phyloP scores from a whole-genome alignment of 1,284 basidiomycete genomes.

The Microbotryum lychnidis-dioicae region DNA sequence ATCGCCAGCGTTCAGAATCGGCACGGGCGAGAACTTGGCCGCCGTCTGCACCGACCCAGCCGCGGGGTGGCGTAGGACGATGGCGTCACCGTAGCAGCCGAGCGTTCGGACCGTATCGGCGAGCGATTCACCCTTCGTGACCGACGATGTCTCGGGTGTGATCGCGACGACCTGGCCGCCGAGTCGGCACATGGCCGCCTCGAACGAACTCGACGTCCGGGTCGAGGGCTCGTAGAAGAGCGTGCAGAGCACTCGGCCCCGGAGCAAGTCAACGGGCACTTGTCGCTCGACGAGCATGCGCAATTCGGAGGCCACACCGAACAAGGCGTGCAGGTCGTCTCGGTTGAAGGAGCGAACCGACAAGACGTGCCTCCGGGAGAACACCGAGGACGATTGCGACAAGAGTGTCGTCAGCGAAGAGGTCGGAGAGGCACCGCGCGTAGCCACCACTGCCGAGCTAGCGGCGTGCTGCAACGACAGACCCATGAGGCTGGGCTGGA shows the following conservation, averaged over 20 bases:
- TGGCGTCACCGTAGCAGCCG: constrained; percentile 90
- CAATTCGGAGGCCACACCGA: constrained; percentile 94
- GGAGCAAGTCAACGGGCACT: constrained; percentile 79
- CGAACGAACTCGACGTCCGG: constrained; percentile 91
- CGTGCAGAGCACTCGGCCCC: constrained; percentile 86
- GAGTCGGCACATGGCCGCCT: constrained; percentile 96
- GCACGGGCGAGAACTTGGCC: constrained; percentile 90
- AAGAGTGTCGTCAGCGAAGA: constrained; percentile 44
- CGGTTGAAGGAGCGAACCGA: constrained; percentile 89
- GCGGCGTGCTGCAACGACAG: constrained; percentile 13
- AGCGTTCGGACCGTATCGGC: constrained; percentile 91
- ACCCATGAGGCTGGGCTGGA: constrained; percentile 33
- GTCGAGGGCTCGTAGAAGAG: constrained; percentile 98
- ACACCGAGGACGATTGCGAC: constrained; percentile 50
- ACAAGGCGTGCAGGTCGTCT: constrained; percentile 86
- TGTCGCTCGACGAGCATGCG: constrained; percentile 87
- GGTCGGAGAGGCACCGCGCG: constrained; percentile 41
- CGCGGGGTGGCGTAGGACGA: constrained; percentile 89
- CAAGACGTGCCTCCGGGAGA: constrained; percentile 82
- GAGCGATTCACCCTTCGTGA: constrained; percentile 88
- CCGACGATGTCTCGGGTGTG: constrained; percentile 72
- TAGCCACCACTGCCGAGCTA: constrained; percentile 13
- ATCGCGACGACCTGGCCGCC: constrained; percentile 90
- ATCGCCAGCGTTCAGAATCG: constrained; percentile 93
- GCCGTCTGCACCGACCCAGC: constrained; percentile 84